Conservation (phyloP, 768 basidiomycete genomes). For the Termitomyces sp. region DNA sequence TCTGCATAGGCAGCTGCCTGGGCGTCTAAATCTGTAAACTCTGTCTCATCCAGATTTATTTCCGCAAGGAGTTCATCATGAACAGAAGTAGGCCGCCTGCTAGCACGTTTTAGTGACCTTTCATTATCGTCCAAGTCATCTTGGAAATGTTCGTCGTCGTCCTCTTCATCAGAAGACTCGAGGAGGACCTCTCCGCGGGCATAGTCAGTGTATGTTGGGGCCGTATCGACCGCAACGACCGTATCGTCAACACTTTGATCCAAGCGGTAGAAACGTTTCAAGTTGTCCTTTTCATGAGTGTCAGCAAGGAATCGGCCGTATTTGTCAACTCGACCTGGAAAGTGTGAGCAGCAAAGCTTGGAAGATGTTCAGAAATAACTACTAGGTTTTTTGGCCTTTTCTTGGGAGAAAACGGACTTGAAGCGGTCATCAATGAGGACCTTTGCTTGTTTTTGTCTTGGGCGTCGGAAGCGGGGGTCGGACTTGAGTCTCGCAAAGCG, state of each 20-base stretch:
- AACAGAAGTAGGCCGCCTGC: conserved; percentile 34
- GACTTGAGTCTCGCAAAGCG: conserved; percentile 83
- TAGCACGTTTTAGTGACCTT: conserved; percentile 38
- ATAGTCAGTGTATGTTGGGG: conserved; percentile 54
- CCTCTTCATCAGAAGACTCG: conserved; percentile 82
- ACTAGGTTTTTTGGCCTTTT: conserved; percentile 26
- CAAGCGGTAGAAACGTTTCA: conserved; percentile 79
- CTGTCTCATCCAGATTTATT: conserved; percentile 78
- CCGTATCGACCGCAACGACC: conserved; percentile 24
- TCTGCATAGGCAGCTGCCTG: conserved; percentile 61
- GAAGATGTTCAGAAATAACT: neutral
- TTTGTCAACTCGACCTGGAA: conserved; percentile 73
- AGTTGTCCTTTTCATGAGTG: conserved; percentile 67
- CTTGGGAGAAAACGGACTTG: conserved; percentile 62
- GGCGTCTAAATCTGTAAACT: conserved; percentile 64
- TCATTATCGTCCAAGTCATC: conserved; percentile 27
- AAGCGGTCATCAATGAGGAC: conserved; percentile 91
- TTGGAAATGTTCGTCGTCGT: conserved; percentile 18
- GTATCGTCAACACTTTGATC: conserved; percentile 26
- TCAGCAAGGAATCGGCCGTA: conserved; percentile 72
- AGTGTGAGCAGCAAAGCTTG: conserved; percentile 3
- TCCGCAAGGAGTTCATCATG: conserved; percentile 39
- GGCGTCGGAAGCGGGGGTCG: conserved; percentile 89
- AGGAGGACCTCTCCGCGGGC: conserved; percentile 87
- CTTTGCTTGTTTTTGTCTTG: conserved; percentile 74